Evolutionary conservation across 768 basidiomycete species (phyloP).

Genomic region (Boletus sp.): DNA sequence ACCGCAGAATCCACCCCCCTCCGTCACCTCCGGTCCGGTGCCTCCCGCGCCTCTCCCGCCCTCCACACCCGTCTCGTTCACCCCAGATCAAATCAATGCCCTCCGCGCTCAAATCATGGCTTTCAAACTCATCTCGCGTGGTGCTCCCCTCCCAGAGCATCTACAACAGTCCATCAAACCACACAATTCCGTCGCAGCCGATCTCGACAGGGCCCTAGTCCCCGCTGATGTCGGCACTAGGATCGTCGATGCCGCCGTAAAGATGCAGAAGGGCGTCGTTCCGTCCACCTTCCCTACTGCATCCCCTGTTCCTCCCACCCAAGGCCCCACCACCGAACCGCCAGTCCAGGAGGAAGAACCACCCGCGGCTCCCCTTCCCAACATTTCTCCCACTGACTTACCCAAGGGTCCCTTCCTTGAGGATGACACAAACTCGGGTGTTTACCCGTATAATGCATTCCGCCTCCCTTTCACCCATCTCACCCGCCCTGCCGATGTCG

Average conservation of each 20-base stretch:
- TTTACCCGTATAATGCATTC: conserved; percentile 92
- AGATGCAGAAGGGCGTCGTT: conserved; percentile 56
- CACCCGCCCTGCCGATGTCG: conserved; percentile 58
- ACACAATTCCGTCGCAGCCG: conserved; percentile 55
- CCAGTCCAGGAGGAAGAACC: conserved; percentile 55
- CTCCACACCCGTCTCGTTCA: conserved; percentile 75
- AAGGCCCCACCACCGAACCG: conserved; percentile 27
- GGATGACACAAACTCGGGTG: conserved; percentile 71
- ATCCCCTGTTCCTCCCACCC: conserved; percentile 23
- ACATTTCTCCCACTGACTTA: conserved; percentile 53
- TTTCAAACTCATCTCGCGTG: conserved; percentile 67
- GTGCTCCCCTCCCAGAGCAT: conserved; percentile 63
- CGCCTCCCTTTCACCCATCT: conserved; percentile 80
- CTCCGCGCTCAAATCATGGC: conserved; percentile 83
- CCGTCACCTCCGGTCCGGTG: conserved; percentile 49
- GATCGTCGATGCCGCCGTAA: conserved; percentile 73
- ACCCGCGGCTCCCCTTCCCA: conserved; percentile 29
- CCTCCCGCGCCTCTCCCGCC: conserved; percentile 53
- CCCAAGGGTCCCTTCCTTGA: conserved; percentile 78
- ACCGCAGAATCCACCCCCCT: conserved; percentile 30
- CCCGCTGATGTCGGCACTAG: conserved; percentile 57
- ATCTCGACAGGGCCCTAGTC: conserved; percentile 63
- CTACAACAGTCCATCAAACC: conserved; percentile 69
- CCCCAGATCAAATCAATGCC: conserved; percentile 66
- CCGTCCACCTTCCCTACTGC: conserved; percentile 22